Percentiles rank a stretch among this genome's conserved stretches.
Evolutionary conservation across 164 flowering plant genomes (phyloP).

Genomic region (Santalum album): DNA sequence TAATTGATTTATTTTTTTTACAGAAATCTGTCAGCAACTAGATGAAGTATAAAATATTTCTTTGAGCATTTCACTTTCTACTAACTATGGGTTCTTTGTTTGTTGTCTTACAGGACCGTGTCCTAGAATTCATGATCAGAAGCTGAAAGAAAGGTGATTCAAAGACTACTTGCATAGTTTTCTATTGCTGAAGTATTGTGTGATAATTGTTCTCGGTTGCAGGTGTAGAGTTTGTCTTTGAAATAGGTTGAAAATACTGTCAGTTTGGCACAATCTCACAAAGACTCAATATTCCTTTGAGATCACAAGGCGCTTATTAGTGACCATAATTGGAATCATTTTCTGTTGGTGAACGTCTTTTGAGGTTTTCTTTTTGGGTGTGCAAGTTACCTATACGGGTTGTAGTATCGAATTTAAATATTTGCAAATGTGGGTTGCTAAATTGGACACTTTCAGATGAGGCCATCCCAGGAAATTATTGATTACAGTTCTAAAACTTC

Average conservation of each 20-base stretch:
- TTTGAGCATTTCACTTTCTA: neutral
- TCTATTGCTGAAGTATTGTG: neutral
- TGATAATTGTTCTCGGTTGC: too few species aligned
- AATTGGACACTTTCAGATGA: neutral
- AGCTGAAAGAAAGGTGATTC: constrained; percentile 88
- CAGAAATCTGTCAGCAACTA: neutral
- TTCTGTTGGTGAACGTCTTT: neutral
- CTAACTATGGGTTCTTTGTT: neutral
- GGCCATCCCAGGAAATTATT: neutral
- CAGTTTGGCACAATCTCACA: neutral
- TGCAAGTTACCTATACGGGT: neutral
- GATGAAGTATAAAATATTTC: neutral
- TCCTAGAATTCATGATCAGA: constrained; percentile 82
- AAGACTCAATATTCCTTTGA: too few species aligned
- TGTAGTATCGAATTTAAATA: neutral
- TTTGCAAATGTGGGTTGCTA: neutral
- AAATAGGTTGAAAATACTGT: neutral
- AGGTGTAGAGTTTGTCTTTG: neutral
- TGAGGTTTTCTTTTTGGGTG: neutral
- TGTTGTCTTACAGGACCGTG: constrained; percentile 56
- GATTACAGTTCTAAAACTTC: neutral
- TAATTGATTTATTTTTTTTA: too few species aligned
- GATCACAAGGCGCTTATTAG: neutral
- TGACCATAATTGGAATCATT: neutral
- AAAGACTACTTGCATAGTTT: neutral